Conservation (phyloP, 257 asterid genomes). For the Solanum dulcamara region DNA sequence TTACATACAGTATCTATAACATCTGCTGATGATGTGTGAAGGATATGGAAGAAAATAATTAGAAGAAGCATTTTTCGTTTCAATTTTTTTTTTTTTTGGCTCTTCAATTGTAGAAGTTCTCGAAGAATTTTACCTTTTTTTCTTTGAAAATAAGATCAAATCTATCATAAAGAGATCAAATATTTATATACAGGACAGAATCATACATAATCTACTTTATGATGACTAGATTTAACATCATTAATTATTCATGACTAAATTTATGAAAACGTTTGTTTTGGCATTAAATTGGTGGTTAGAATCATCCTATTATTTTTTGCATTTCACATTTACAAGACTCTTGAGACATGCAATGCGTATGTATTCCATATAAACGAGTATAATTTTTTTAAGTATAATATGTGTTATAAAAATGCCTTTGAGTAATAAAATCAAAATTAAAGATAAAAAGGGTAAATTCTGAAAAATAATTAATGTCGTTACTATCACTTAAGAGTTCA, state of each 20-base stretch:
- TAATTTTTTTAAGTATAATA: no score
- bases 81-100: neutral
- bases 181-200: neutral
- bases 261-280: neutral
- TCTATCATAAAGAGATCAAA: neutral
- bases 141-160: no score
- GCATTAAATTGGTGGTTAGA: neutral
- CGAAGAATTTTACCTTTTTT: no score
- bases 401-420: neutral
- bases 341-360: neutral
- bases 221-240: neutral
- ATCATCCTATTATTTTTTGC: neutral
- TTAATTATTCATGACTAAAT: neutral
- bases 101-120: neutral
- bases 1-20: neutral
- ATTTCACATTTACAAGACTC: neutral
- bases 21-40: neutral
- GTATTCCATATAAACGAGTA: no score
- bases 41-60: neutral
- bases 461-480: no score
- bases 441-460: neutral
- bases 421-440: no score
- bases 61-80: neutral
- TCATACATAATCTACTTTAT: neutral
- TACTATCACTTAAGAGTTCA: no score